These are phyloP conservation scores for Botryosphaeria dothidea DNA, from an alignment of 2,329 filamentous ascomycete genomes.

Conservation along the genomic window DNA sequence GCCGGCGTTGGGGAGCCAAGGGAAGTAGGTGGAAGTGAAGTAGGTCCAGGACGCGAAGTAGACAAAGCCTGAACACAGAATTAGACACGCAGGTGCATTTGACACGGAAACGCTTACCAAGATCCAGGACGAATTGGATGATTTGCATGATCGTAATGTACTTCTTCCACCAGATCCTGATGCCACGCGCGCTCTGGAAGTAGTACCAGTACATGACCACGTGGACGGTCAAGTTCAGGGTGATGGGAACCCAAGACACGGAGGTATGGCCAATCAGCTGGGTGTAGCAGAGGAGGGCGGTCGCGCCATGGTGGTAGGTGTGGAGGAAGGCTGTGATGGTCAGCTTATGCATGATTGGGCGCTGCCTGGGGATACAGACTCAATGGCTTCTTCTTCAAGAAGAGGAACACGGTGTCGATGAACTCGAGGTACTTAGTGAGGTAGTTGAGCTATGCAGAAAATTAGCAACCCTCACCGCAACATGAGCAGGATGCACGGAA, in stretches of 20 bases:
- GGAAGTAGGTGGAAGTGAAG: conserved; percentile 90
- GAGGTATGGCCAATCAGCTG: conserved; percentile 91
- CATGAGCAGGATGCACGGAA: not conserved
- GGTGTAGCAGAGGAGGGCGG: conserved; percentile 95
- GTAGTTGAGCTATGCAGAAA: conserved; percentile 76
- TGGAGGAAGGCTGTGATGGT: conserved; percentile 75
- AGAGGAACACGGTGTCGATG: conserved; percentile 92
- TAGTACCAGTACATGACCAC: conserved; percentile 99
- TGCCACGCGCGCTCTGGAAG: conserved; percentile 95
- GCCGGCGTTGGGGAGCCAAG: conserved; percentile 78
- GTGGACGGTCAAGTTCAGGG: conserved; percentile 88
- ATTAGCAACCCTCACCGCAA: conserved; percentile 39
- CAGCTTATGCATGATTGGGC: conserved; percentile 23
- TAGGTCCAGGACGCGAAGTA: conserved; percentile 99
- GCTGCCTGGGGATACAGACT: conserved; percentile 52
- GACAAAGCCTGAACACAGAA: conserved; percentile 69
- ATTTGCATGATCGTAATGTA: conserved; percentile 99
- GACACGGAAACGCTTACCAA: conserved; percentile 63
- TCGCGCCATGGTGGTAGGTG: conserved; percentile 98
- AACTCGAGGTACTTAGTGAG: conserved; percentile 97
- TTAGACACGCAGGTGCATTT: not conserved
- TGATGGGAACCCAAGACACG: conserved; percentile 93
- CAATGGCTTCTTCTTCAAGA: conserved; percentile 99
- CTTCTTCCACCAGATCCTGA: conserved; percentile 99
- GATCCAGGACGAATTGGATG: conserved; percentile 93